Base-by-base conservation (phyloP, 345 rosid genomes). In the Kernera saxatilis region DNA sequence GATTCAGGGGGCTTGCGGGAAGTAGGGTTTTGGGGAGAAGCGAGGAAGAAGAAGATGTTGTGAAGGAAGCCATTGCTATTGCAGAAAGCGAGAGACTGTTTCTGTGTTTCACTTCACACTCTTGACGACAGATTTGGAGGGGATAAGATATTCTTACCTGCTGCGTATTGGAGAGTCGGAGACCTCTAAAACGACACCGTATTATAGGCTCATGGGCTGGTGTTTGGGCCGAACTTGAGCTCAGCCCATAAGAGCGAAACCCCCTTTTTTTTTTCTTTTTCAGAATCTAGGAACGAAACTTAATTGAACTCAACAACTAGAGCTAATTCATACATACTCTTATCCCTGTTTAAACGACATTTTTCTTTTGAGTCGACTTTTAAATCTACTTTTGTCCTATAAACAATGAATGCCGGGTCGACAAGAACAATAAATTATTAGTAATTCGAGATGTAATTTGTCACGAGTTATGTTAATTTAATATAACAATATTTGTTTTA, bases 1-100 rank as follows among this genome's bases (percentile, higher is more conserved):
- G 71, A 40, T 39, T 50, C 8, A 35, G 70, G 54, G 30, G 55
- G 57, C 55, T 55, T 49, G 26, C 1, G 32, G 82, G 83, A 75
- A 67, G 52, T 57, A 74, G 79, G 58, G 81, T 69, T 84, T 80
- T 73, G 45, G 77, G 78, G 54, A 78, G 73, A 33, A 83, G 79
- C 32, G 84, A 43, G 17, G 67, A 79, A 33, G 79, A 29, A 19
- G 80, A 67, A 17, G 82, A 54, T 50, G 78, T 48, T 4, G 87
- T 63, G 52, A 80, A 75, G 52, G 87, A 64, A n/a, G 91, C 89
- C 96, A 86, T 87, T 67, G 77, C 23, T 55, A 59, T 15, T 37
- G 44, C 35, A 30, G 64, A 21, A 8, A 36, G 59, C 33, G 60
- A 50, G 13, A 62, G 29, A 35, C 49, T 75, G n/a, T n/a, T n/a